These are phyloP conservation scores for Alnus glutinosa DNA, from an alignment of 306 rosid species.

Conservation along the genomic window DNA sequence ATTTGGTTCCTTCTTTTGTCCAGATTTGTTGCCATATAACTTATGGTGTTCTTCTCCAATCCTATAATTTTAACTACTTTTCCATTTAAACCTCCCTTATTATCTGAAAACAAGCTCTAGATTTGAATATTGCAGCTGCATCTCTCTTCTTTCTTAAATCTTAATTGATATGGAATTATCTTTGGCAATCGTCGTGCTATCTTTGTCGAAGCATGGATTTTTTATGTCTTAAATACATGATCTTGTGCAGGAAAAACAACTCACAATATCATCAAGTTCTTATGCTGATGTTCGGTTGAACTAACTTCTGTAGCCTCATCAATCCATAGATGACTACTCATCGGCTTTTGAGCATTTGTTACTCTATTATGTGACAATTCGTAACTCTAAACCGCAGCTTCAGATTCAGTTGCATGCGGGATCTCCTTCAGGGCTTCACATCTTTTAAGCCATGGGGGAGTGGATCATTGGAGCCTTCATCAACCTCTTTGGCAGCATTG, in stretches of 20 bases:
- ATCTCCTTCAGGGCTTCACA: conserved; percentile 37
- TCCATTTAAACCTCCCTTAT: neutral
- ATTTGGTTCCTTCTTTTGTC: neutral
- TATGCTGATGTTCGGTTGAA: neutral
- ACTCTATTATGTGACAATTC: conserved; percentile 17
- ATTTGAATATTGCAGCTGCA: neutral
- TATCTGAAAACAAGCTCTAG: neutral
- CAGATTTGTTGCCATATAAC: neutral
- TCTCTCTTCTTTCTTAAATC: neutral
- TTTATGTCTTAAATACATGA: neutral
- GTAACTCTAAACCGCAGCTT: conserved; percentile 24
- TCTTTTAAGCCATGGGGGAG: conserved; percentile 78
- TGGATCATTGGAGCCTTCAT: conserved; percentile 98
- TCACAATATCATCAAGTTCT: neutral
- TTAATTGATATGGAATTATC: neutral
- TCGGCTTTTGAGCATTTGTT: conserved; percentile 7
- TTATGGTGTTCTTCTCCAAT: neutral
- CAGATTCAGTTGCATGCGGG: conserved; percentile 48
- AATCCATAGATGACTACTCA: conserved; percentile 23
- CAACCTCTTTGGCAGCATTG: conserved; percentile 94
- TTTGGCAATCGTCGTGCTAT: neutral
- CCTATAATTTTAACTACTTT: neutral
- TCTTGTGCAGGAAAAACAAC: neutral
- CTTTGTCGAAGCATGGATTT: neutral
- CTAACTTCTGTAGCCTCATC: conserved; percentile 17